Base-by-base conservation (phyloP, 1,284 basidiomycete genomes). In the Peniophora sp. region DNA sequence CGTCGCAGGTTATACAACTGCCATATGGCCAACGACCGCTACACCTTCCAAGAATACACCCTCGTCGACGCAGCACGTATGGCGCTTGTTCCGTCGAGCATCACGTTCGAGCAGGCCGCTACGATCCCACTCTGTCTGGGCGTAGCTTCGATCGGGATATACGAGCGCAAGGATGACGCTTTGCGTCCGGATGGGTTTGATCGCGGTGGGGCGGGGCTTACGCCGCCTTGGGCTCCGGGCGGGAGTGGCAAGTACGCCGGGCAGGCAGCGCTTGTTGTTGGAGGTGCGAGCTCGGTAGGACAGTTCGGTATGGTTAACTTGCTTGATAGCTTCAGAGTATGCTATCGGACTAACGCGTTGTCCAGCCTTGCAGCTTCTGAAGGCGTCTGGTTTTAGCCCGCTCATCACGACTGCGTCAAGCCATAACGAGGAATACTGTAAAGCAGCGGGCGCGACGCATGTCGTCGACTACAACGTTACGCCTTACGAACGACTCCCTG, bases 371-470 rank as follows among this genome's bases (percentile, higher is more conserved):
- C 75, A 79, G 59, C 61, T 78, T n/a, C 71, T 71, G 9, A 69
- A 66, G 52, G 56, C 75, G 10, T 72, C 75, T 1, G 77, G 77
- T 0, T 77, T 77, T 61, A 69, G 66, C 2, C 70, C 69, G 3
- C 74, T 78, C 52, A 70, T 79, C 53, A 65, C 73, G 14, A 77
- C 75, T 8, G 65, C 73, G 6, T 78, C 75, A 10, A 52, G 63
- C 8, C 66, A 69, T 52, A 72, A 79, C 57, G 56, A 58, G 1
- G 67, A 59, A 0, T 65, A 61, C 54, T 65, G 79, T 52, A 74
- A 74, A 55, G 67, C 67, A 1, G 66, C 77, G 16, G 78, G 78
- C 2, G 78, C 76, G 0, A 74, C 73, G 0, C 69, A 73, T 50
- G 63, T 74, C 50, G 58, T 79, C 52, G 70, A 59, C 50, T 52